Evolutionary conservation across 164 flowering plant species (phyloP), one percentile per base, ranked within the genome.

Genomic region (Piper betle): DNA sequence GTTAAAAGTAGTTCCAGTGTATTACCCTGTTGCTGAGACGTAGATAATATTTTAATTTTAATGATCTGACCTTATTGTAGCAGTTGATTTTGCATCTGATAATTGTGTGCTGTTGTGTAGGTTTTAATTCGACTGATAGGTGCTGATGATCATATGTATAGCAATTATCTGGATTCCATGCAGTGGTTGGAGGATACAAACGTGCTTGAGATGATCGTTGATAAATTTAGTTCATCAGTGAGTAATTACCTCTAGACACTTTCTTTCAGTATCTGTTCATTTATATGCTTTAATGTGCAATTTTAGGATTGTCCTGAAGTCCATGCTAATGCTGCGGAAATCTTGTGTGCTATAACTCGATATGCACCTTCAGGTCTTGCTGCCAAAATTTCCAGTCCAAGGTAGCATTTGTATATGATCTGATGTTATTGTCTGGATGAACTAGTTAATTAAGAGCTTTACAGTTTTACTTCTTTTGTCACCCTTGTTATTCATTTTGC

Each of bases 121-220:
- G 92, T 91, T 68, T 80, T 91, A 60, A 75, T 88, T 67, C 94
- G 95, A 20, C 84, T 91, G 5, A 73, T 91, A 71, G 95, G 96
- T 65, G 87, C 88, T 65, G 96, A 91, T 73, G 98, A 88, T 58
- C 87, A 87, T 73, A 66, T 87, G 60, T 88, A 82, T 62, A n/a
- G 81, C 57, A 87, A 78, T 77, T 73, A 75, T 64, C 60, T 66
- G 60, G 94, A 86, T 25, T 75, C 85, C 62, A 81, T 87, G 84
- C 84, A 77, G 76, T 88, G 94, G 98, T 74, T 91, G 70, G 92
- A 85, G 62, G 85, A 85, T 18, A 81, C 83, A 15, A 71, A 86
- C 80, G 84, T 88, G 55, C 78, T 91, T 62, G 96, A 91, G 77
- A 86, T 88, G 95, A 85, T 91, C 74, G 86, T 84, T 55, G 95